Conservation (phyloP, 1,284 basidiomycete species). For the Apiotrichum laibachii region DNA sequence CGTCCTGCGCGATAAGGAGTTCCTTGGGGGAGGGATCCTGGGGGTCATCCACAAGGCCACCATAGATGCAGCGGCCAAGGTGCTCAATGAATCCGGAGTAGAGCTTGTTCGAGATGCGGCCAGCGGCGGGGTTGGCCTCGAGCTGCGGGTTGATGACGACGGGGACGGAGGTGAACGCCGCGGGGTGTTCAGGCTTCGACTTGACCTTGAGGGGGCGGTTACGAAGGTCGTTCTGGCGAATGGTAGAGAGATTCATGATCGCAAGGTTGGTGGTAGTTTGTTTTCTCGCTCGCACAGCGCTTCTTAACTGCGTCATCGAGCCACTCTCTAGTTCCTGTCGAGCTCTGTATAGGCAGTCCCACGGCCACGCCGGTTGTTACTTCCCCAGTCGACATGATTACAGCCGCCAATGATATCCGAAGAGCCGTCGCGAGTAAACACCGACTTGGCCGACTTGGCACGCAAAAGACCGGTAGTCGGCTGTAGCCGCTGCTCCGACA, state of each 20-base stretch:
- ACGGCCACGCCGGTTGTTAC: too few species aligned
- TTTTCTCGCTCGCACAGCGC: too few species aligned
- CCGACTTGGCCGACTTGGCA: too few species aligned
- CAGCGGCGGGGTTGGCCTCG: constrained; percentile 27
- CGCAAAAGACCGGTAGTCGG: too few species aligned
- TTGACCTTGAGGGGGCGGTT: neutral
- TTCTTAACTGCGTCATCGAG: too few species aligned
- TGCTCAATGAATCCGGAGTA: constrained; percentile 65
- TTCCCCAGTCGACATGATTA: too few species aligned
- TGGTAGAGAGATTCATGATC: constrained; percentile 3
- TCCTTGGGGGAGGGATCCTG: constrained; percentile 43
- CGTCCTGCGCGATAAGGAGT: constrained; percentile 38
- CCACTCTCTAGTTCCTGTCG: too few species aligned
- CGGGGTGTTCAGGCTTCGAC: constrained; percentile 20
- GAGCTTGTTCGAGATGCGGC: constrained; percentile 41
- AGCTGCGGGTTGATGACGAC: constrained; percentile 25
- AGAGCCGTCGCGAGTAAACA: too few species aligned
- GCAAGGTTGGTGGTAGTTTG: too few species aligned
- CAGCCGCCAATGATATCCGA: too few species aligned
- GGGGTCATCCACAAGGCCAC: constrained; percentile 59
- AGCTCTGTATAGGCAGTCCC: too few species aligned
- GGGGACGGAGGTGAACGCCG: constrained; percentile 18
- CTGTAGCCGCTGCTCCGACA: too few species aligned
- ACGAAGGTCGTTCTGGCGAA: neutral
- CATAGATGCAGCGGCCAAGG: constrained; percentile 62